phyloP scores from a whole-genome alignment of 208 protist species.

The Trypanosoma conorhini region DNA sequence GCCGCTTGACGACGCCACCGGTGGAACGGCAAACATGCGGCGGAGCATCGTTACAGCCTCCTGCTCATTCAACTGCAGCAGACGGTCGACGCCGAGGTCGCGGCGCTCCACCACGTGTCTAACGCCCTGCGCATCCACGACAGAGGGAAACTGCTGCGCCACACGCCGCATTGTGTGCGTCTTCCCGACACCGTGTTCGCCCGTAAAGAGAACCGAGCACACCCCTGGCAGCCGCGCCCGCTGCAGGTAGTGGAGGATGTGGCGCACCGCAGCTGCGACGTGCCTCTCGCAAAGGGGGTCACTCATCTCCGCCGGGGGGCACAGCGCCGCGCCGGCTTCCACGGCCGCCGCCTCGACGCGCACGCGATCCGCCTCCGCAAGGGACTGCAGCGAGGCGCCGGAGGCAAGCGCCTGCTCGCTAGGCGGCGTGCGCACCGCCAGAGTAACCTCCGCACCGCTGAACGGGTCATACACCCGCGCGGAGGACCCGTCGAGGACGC shows the following conservation, averaged over 20 bases:
- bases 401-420: conserved; percentile 8
- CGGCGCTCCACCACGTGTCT: conserved; percentile 42
- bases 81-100: conserved; percentile 35
- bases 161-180: conserved; percentile 9
- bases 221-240: background rate
- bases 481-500: background rate
- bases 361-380: conserved; percentile 21
- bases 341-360: conserved; percentile 11
- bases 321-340: background rate
- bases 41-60: conserved; percentile 50
- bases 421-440: background rate
- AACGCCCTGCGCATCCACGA: conserved; percentile 5
- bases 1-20: background rate
- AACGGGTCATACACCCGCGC: conserved; percentile 53
- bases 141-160: background rate
- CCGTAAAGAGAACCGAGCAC: conserved; percentile 29
- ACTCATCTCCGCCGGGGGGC: background rate
- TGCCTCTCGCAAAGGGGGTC: conserved; percentile 1
- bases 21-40: conserved; percentile 26
- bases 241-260: conserved; percentile 16
- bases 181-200: conserved; percentile 25
- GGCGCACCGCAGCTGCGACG: background rate
- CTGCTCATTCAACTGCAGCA: conserved; percentile 46
- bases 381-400: conserved; percentile 12
- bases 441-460: conserved; percentile 11